These are phyloP conservation scores for Erysimum cheiranthoides DNA, from an alignment of 345 rosid species.

Conservation along the genomic window DNA sequence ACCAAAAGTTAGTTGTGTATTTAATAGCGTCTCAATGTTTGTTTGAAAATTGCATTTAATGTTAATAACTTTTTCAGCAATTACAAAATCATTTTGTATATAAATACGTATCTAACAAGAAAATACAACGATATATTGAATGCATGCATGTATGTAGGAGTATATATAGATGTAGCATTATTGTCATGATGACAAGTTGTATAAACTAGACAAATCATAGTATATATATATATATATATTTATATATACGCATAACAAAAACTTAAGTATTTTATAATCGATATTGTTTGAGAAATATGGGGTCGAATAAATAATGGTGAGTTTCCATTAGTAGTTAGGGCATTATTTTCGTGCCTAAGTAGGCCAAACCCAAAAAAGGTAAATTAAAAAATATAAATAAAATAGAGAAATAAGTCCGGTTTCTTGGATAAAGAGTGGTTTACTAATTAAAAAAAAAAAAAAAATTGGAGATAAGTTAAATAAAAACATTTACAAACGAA, in stretches of 20 bases:
- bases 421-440: neutral
- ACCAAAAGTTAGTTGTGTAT: conserved; percentile 45
- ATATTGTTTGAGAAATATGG: conserved; percentile 6
- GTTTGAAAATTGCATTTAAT: conserved; percentile 42
- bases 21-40: conserved; percentile 26
- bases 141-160: conserved; percentile 33
- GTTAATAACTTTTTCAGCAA: conserved; percentile 22
- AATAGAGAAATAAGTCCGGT: neutral
- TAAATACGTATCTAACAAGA: neutral
- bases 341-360: conserved; percentile 48
- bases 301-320: conserved; percentile 38
- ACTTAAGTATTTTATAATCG: neutral
- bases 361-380: conserved; percentile 41
- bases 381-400: neutral
- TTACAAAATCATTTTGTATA: neutral
- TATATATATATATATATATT: neutral
- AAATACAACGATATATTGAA: conserved; percentile 9
- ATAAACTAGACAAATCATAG: neutral
- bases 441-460: no score
- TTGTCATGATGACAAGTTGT: neutral
- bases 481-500: neutral
- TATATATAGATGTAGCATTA: neutral
- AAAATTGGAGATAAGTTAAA: no score
- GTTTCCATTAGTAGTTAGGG: conserved; percentile 50
- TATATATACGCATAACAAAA: neutral